Conservation (phyloP, 2,329 filamentous ascomycete species). For the Alternaria gansuensis region DNA sequence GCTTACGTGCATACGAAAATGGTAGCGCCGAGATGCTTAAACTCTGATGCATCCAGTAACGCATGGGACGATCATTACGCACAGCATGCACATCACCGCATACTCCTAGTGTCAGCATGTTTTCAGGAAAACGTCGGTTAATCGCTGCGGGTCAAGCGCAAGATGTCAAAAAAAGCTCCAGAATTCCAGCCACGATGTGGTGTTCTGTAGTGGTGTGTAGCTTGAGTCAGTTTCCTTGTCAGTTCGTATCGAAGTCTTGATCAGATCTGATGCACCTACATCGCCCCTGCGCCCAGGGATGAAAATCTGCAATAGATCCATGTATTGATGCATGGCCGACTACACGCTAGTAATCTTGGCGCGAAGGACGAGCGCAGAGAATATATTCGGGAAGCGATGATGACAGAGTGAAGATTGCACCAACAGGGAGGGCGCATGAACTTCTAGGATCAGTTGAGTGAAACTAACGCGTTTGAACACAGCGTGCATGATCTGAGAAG, state of each 20-base stretch:
- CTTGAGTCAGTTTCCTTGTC: slow-evolving; percentile 16
- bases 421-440: slow-evolving; percentile 14
- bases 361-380: neutral
- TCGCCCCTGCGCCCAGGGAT: slow-evolving; percentile 4
- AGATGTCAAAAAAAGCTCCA: neutral
- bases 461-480: slow-evolving; percentile 12
- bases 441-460: slow-evolving; percentile 10
- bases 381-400: slow-evolving; percentile 12
- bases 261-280: slow-evolving; percentile 9
- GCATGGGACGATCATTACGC: slow-evolving; percentile 4
- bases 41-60: neutral
- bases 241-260: slow-evolving; percentile 10
- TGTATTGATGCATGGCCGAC: slow-evolving; percentile 12
- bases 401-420: slow-evolving; percentile 14
- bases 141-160: neutral
- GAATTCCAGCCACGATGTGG: slow-evolving; percentile 8
- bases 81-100: neutral
- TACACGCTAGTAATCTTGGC: slow-evolving; percentile 19
- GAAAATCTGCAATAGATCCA: slow-evolving; percentile 5
- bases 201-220: slow-evolving; percentile 12
- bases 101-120: slow-evolving; percentile 1
- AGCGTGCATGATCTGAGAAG: slow-evolving; percentile 20
- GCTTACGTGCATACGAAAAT: slow-evolving; percentile 12
- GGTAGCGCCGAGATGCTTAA: slow-evolving; percentile 1
- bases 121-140: neutral